Evolutionary conservation across 2,329 filamentous ascomycete genomes (phyloP).

Genomic region (Sporothrix protearum): DNA sequence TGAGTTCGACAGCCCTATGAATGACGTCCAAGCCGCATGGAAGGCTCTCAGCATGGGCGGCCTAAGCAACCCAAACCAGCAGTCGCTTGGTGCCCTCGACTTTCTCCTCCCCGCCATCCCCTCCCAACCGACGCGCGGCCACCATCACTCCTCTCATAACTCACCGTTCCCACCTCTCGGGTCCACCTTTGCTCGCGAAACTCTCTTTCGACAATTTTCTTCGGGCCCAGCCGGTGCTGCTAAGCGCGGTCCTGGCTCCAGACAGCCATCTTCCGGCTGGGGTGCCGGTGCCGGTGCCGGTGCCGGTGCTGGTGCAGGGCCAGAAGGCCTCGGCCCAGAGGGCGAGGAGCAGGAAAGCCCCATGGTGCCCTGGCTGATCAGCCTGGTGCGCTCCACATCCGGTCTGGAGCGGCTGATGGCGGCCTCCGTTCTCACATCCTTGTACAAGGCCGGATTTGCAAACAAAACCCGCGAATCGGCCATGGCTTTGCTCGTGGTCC

Average conservation of each 20-base stretch:
- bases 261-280: constrained; percentile 29
- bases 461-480: constrained; percentile 61
- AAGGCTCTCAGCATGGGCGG: constrained; percentile 53
- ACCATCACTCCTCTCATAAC: constrained; percentile 31
- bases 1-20: constrained; percentile 48
- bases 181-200: constrained; percentile 41
- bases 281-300: constrained; percentile 35
- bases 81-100: constrained; percentile 58
- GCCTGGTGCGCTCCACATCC: constrained; percentile 54
- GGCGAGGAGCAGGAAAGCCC: constrained; percentile 64
- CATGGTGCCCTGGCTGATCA: constrained; percentile 69
- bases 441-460: constrained; percentile 66
- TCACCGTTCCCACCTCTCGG: constrained; percentile 55
- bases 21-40: constrained; percentile 50
- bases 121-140: constrained; percentile 37
- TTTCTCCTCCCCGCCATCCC: constrained; percentile 58
- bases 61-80: constrained; percentile 43
- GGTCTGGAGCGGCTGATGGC: constrained; percentile 64
- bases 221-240: background rate
- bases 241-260: constrained; percentile 4
- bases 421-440: constrained; percentile 62
- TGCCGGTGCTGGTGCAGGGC: constrained; percentile 31
- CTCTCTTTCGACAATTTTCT: constrained; percentile 27
- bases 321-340: background rate
- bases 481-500: constrained; percentile 65